These are phyloP conservation scores for Nephelium lappaceum DNA, from an alignment of 345 rosid species.

Conservation along the genomic window DNA sequence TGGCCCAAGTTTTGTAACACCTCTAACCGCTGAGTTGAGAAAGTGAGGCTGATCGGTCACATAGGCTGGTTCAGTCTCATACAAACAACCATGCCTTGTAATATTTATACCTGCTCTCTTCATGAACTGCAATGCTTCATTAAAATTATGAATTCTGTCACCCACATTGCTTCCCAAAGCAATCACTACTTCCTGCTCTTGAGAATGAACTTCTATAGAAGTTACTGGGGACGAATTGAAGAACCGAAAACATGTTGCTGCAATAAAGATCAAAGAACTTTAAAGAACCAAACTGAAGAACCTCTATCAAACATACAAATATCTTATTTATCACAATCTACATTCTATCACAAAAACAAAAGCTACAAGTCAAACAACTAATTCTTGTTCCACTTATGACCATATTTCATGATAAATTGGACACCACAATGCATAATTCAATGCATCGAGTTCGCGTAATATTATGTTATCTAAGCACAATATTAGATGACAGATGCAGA, in stretches of 20 bases:
- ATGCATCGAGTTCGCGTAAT: background rate
- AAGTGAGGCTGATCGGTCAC: conserved; percentile 87
- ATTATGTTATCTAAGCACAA: background rate
- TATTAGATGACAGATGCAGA: background rate
- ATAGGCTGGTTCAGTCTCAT: conserved; percentile 88
- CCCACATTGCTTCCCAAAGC: conserved; percentile 95
- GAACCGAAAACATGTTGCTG: conserved; percentile 40
- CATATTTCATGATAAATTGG: background rate
- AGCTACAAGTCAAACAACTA: background rate
- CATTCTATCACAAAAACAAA: background rate
- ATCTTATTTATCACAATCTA: background rate
- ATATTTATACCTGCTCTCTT: conserved; percentile 58
- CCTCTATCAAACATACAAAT: background rate
- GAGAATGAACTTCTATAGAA: conserved; percentile 54
- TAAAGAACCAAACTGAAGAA: conserved; percentile 11
- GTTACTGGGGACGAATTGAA: conserved; percentile 39
- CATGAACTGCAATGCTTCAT: conserved; percentile 67
- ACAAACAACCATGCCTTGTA: conserved; percentile 76
- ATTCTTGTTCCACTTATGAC: background rate
- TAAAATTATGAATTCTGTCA: conserved; percentile 66
- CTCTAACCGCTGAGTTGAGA: conserved; percentile 88
- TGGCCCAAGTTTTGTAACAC: conserved; percentile 75
- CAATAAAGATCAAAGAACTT: conserved; percentile 14
- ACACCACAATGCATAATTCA: background rate
- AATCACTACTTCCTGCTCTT: conserved; percentile 79